These are phyloP conservation scores for Ogataea pini DNA, from an alignment of 805 yeast genomes.

Conservation along the genomic window DNA sequence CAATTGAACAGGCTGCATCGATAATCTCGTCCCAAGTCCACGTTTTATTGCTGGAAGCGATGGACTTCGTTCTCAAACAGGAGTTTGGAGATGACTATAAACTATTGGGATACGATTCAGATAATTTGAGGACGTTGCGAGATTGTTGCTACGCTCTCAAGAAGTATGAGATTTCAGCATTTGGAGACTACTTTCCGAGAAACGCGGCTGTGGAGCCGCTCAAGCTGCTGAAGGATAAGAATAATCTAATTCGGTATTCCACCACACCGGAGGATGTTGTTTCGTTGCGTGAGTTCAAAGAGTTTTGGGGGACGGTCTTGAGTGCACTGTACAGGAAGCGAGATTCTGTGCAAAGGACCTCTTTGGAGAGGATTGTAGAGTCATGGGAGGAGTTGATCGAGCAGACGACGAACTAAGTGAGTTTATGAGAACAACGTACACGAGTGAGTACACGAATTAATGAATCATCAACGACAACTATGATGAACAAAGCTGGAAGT, in stretches of 20 bases:
- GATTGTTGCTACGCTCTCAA: constrained; percentile 46
- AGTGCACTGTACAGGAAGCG: constrained; percentile 43
- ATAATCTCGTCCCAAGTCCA: constrained; percentile 44
- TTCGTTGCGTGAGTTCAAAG: constrained; percentile 42
- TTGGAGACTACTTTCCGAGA: constrained; percentile 46
- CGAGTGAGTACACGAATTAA: too few relatives aligned
- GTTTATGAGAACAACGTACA: not conserved
- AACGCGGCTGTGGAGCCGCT: constrained; percentile 21
- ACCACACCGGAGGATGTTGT: constrained; percentile 31
- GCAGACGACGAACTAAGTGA: not conserved
- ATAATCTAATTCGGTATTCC: constrained; percentile 15
- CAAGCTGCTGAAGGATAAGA: constrained; percentile 23
- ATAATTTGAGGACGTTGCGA: constrained; percentile 35
- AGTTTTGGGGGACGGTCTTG: constrained; percentile 54
- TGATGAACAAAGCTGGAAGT: too few relatives aligned
- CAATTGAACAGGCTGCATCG: constrained; percentile 16
- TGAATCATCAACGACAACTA: too few relatives aligned
- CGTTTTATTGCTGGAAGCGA: constrained; percentile 43
- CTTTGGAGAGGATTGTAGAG: constrained; percentile 29
- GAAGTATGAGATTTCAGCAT: constrained; percentile 58
- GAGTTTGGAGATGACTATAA: constrained; percentile 61
- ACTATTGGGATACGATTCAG: constrained; percentile 49
- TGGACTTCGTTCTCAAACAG: constrained; percentile 51
- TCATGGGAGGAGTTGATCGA: constrained; percentile 19
- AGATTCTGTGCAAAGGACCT: constrained; percentile 31